Base-by-base conservation (phyloP, 129 eudicot species). In the Tagetes erecta region DNA sequence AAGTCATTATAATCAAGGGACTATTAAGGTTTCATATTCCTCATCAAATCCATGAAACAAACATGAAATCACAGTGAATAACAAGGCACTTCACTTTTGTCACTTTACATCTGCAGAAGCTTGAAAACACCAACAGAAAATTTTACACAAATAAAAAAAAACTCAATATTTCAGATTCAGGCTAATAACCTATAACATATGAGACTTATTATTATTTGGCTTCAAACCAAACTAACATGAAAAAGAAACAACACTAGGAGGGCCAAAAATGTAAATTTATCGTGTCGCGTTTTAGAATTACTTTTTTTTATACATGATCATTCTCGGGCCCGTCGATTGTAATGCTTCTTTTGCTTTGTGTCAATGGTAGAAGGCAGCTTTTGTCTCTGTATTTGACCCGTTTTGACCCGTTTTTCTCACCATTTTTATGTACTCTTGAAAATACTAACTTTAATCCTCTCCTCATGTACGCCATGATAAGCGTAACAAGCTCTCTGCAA, bases 401-500 rank as follows among this genome's bases (percentile, higher is more conserved):
- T 65, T 74, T 84, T 3, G 87, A 70, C 10, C 65, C 78, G 68
- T 80, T 90, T 76, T 80, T 87, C 44, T 76, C 98, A 10, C 80
- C 82, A 38, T 87, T 81, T 59, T 76, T 90, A 95, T 92, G 83
- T 33, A 88, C 77, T 75, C 81, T 86, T 41, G 84, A 82, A 27
- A 86, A 82, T 56, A 85, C 76, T 27, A 77, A 68, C 72, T 86
- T 86, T 6, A 88, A 71, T 70, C 92, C 89, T 63, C 84, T 84
- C 76, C 86, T 83, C 81, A 86, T 78, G 71, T 70, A 88, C 63
- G 87, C 85, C 64, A 90, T 76, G 38, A 88, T 49, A 49, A 85
- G 78, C 4, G 88, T 85, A 3, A 82, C 91, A 78, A 93, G 86
- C 83, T 93, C 98, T 74, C 98, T 93, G 89, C 87, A 87, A 20